Conservation (phyloP, 345 rosid species). For the Limnanthes douglasii region DNA sequence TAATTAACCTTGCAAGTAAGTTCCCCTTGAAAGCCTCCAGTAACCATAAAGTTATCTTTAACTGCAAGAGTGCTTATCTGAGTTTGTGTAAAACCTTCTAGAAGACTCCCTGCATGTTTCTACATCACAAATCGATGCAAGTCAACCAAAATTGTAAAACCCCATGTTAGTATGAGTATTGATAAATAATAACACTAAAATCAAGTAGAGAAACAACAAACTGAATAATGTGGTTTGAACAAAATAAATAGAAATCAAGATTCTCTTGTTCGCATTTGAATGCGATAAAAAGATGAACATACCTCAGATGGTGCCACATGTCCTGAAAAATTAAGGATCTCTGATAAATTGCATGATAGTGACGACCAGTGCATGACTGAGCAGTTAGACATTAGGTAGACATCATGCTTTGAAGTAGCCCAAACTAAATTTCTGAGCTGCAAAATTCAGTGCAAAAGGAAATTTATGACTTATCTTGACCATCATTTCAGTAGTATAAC, state of each 20-base stretch:
- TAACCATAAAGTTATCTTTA: conserved; percentile 25
- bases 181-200: no score
- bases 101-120: conserved; percentile 33
- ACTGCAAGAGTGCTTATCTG: conserved; percentile 39
- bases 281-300: no score
- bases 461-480: no score
- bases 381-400: conserved; percentile 64
- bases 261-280: no score
- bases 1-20: conserved; percentile 30
- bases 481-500: no score
- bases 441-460: no score
- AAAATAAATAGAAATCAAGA: no score
- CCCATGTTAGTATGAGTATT: no score
- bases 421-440: conserved; percentile 73
- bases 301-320: conserved; percentile 39
- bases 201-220: no score
- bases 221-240: no score
- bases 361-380: conserved; percentile 84
- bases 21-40: conserved; percentile 48
- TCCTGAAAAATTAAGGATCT: conserved; percentile 59
- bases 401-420: conserved; percentile 80
- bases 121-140: conserved; percentile 6
- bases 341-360: conserved; percentile 35
- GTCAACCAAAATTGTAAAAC: conserved; percentile 2
- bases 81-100: conserved; percentile 33